Percentiles rank a stretch among this genome's conserved stretches.
Conservation (phyloP, 2,329 filamentous ascomycete genomes). For the Balansia obtecta region DNA sequence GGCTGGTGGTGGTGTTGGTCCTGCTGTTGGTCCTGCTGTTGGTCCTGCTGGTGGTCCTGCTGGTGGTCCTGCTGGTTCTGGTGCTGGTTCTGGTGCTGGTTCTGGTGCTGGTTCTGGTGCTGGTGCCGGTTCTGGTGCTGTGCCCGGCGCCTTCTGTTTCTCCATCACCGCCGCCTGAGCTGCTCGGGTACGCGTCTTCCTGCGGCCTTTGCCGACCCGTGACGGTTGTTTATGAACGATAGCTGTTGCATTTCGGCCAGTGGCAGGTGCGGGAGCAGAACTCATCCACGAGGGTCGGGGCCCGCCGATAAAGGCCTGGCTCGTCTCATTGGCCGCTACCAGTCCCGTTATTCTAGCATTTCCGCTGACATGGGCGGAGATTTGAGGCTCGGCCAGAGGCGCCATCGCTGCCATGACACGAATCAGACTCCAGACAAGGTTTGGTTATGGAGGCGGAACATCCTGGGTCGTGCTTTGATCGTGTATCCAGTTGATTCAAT, state of each 20-base stretch:
- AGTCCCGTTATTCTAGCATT: not conserved
- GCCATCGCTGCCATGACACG: not conserved
- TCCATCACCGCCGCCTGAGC: not conserved
- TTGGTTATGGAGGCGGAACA: not conserved
- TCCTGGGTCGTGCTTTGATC: not conserved
- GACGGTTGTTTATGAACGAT: not conserved
- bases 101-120: no score
- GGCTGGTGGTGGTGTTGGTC: no score
- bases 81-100: no score
- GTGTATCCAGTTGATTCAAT: not conserved
- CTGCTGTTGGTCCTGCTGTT: no score
- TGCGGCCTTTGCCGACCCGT: not conserved
- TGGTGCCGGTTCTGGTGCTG: no score
- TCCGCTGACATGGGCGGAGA: not conserved
- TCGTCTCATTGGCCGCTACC: conserved; percentile 5
- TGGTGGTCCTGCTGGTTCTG: no score
- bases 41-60: no score
- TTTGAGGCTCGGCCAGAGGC: not conserved
- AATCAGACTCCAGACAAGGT: not conserved
- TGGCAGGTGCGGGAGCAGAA: not conserved
- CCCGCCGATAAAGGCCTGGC: conserved; percentile 6
- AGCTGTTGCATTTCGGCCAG: not conserved
- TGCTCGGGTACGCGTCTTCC: not conserved
- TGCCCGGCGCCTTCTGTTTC: not conserved
- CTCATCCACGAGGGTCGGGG: conserved; percentile 3